Evolutionary conservation across 1,284 basidiomycete species (phyloP).

Genomic region (Kwoniella shivajii): DNA sequence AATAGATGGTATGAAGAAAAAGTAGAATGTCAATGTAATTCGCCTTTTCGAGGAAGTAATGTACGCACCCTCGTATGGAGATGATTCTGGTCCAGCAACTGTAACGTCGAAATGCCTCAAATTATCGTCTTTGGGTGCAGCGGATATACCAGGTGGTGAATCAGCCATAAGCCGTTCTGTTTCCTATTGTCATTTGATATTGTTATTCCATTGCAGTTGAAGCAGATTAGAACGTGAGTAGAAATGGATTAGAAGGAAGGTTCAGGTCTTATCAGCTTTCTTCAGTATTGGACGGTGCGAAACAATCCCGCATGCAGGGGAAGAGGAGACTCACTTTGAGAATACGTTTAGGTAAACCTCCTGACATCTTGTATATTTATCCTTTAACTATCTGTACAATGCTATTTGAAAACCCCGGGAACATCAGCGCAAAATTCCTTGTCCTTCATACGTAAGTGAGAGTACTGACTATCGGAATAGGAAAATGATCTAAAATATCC

Average conservation of each 20-base stretch:
- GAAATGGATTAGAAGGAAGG: not conserved
- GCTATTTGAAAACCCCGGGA: no score
- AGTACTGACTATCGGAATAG: no score
- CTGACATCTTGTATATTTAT: conserved; percentile 23
- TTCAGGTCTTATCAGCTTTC: not conserved
- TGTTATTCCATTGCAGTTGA: not conserved
- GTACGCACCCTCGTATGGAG: conserved; percentile 86
- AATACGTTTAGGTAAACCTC: conserved; percentile 55
- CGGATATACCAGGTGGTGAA: conserved; percentile 93
- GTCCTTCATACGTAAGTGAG: no score
- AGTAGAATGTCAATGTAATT: no score
- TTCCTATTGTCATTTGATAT: conserved; percentile 66
- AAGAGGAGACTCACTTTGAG: conserved; percentile 50
- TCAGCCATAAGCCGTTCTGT: conserved; percentile 94
- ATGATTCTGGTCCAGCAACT: conserved; percentile 89
- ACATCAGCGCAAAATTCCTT: no score
- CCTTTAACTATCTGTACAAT: not conserved
- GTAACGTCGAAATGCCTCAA: conserved; percentile 98
- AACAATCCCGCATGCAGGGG: no score
- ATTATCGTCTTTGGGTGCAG: conserved; percentile 94
- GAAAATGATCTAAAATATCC: no score
- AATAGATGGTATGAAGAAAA: not conserved
- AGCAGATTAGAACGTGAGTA: not conserved
- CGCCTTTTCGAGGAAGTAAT: not conserved
- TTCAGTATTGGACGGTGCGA: not conserved